Conservation (phyloP, 306 rosid species). For the Sindora glabra region DNA sequence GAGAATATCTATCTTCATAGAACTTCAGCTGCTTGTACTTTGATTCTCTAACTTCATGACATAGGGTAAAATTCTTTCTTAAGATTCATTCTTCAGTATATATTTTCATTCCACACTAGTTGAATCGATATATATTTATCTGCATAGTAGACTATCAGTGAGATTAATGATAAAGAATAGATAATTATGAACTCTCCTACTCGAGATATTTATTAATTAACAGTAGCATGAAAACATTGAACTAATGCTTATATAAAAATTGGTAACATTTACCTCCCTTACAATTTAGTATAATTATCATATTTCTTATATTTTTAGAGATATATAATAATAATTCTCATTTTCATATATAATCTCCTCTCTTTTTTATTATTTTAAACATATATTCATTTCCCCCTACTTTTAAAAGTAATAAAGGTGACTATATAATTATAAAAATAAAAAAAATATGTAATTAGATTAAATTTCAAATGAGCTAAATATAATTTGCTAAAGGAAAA, state of each 20-base stretch:
- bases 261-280: too few relatives aligned
- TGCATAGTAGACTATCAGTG: not conserved
- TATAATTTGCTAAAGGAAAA: too few relatives aligned
- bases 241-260: constrained; percentile 7
- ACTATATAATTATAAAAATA: too few relatives aligned
- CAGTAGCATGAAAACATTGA: not conserved
- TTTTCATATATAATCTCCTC: too few relatives aligned
- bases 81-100: not conserved
- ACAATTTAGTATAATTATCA: too few relatives aligned
- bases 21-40: constrained; percentile 23
- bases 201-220: constrained; percentile 1
- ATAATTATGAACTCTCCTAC: constrained; percentile 11
- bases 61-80: constrained; percentile 23
- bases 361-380: too few relatives aligned
- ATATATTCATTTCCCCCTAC: too few relatives aligned
- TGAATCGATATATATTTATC: not conserved
- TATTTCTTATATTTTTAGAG: too few relatives aligned
- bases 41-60: constrained; percentile 18
- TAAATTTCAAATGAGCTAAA: too few relatives aligned
- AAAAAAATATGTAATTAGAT: too few relatives aligned
- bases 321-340: too few relatives aligned
- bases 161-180: not conserved
- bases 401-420: too few relatives aligned
- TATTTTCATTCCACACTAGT: not conserved
- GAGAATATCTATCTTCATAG: constrained; percentile 34